Evolutionary conservation across 345 rosid species (phyloP), one percentile per base, ranked within the genome.

Genomic region (Hypericum androsaemum): DNA sequence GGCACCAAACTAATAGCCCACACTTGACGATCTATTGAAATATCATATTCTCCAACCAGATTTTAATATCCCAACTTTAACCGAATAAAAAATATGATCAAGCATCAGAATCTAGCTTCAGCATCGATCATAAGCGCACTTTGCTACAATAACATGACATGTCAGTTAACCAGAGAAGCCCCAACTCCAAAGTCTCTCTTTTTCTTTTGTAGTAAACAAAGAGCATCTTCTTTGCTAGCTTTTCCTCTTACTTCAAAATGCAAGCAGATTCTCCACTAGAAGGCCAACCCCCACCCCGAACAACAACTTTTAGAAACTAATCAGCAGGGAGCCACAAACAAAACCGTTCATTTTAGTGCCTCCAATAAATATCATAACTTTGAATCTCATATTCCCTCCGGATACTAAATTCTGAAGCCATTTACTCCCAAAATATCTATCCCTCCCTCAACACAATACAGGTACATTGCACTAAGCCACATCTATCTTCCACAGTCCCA

Each of bases 71-170:
- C 32, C 32, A 22, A 22, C 32, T 22, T 22, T 22, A 22, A 22
- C 4, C 32, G 4, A 4, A 75, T 56, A 6, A 46, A 13, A 46
- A 46, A 14, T 14, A 77, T 62, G 55, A 47, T 16, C 41, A 64
- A 59, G 79, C 79, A 80, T 80, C 80, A 70, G 86, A 80, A 83
- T 78, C 74, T 60, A 55, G 8, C 66, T 40, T 56, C 17, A 43
- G 64, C 47, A 16, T 59, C 60, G 71, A 63, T 40, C 46, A 37
- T 47, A 41, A 64, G 64, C 72, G 61, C 57, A 41, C 50, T 22
- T 22, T 22, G 32, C 32, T 22, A 22, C 32, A 22, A 22, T 22
- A 22, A 22, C 2, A 22, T 22, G 1, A 22, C 2, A 22, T 4
- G 32, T 22, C 4, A 4, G 32, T 22, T 4, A 22, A 22, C 32